phyloP scores from a whole-genome alignment of 495 filamentous ascomycete species.

The Xylaria longipes region DNA sequence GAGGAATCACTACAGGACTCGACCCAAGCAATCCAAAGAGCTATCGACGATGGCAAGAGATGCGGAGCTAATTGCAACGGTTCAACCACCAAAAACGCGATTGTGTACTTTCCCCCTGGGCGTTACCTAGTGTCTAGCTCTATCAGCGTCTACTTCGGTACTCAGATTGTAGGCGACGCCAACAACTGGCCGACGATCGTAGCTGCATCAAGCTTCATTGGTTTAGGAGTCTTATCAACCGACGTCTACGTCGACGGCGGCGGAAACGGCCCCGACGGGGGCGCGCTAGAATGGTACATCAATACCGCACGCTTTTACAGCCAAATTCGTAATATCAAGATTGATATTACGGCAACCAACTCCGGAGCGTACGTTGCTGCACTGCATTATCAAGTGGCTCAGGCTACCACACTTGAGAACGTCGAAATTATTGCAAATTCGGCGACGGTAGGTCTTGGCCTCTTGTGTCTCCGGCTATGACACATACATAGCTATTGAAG shows the following conservation, averaged over 20 bases:
- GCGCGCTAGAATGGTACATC: constrained; percentile 61
- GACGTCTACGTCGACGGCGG: constrained; percentile 62
- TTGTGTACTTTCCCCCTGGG: constrained; percentile 65
- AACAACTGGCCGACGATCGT: constrained; percentile 64
- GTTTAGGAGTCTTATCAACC: constrained; percentile 73
- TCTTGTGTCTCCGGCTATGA: background rate
- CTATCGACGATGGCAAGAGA: constrained; percentile 64
- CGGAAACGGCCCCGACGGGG: constrained; percentile 39
- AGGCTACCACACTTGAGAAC: constrained; percentile 74
- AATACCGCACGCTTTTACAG: constrained; percentile 79
- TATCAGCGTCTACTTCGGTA: constrained; percentile 62
- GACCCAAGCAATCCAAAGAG: constrained; percentile 67
- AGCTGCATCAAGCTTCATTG: constrained; percentile 61
- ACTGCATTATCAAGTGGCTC: constrained; percentile 79
- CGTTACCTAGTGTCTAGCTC: constrained; percentile 61
- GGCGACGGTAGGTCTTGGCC: constrained; percentile 4
- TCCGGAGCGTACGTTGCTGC: constrained; percentile 38
- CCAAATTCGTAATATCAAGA: constrained; percentile 74
- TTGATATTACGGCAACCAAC: constrained; percentile 67
- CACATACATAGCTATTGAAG: background rate
- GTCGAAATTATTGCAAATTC: constrained; percentile 63
- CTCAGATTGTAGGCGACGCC: constrained; percentile 63
- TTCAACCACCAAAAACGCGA: constrained; percentile 61
- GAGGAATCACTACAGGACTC: constrained; percentile 50
- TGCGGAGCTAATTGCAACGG: constrained; percentile 65